These are phyloP conservation scores for Argentina anserina DNA, from an alignment of 306 rosid species.

Conservation along the genomic window DNA sequence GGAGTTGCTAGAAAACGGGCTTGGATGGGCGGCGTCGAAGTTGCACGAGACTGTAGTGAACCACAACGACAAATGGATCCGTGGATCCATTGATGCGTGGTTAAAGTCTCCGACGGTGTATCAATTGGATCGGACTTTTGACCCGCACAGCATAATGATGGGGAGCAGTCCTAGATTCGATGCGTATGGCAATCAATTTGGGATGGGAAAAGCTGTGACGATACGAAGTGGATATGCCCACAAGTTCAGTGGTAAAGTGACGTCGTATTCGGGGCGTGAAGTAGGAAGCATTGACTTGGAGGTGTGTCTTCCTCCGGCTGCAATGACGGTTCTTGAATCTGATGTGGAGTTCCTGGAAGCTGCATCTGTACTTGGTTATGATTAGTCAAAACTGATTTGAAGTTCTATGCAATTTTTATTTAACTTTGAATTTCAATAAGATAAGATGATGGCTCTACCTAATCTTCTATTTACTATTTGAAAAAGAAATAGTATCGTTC, in stretches of 20 bases:
- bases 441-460: background rate
- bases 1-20: slow-evolving; percentile 32
- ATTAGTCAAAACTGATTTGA: background rate
- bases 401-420: too few species aligned
- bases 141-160: slow-evolving; percentile 32
- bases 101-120: slow-evolving; percentile 17
- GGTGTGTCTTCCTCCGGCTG: slow-evolving; percentile 30
- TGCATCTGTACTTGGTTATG: slow-evolving; percentile 11
- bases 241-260: slow-evolving; percentile 44
- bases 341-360: slow-evolving; percentile 44
- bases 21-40: slow-evolving; percentile 67
- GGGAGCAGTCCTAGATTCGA: slow-evolving; percentile 58
- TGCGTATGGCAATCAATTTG: slow-evolving; percentile 58
- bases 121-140: background rate
- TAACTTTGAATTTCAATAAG: too few species aligned
- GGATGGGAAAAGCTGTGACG: slow-evolving; percentile 67
- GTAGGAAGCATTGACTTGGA: slow-evolving; percentile 69
- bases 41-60: slow-evolving; percentile 37
- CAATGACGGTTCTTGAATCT: slow-evolving; percentile 45
- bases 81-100: slow-evolving; percentile 15
- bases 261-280: slow-evolving; percentile 40
- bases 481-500: too few species aligned
- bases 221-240: slow-evolving; percentile 48
- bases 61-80: slow-evolving; percentile 14
- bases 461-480: background rate